Evolutionary conservation across 2,329 filamentous ascomycete genomes (phyloP).

Genomic region (Exophiala xenobiotica): DNA sequence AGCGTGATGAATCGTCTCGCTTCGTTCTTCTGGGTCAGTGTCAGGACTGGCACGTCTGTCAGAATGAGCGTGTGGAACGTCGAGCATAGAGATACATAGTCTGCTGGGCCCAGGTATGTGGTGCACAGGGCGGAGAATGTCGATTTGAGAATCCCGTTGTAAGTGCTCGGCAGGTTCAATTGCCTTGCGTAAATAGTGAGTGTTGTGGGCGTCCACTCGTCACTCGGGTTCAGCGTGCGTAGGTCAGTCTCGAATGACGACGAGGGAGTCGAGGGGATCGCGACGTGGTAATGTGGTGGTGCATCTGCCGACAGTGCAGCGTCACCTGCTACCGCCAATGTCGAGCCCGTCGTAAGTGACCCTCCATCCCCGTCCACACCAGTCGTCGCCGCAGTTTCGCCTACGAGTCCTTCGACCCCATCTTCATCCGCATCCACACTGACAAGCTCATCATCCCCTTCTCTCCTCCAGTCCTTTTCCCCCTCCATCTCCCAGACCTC

Average conservation of each 20-base stretch:
- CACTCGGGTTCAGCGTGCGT: conserved; percentile 20
- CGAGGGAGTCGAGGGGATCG: neutral
- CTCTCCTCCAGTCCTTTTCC: conserved; percentile 66
- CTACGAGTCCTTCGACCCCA: neutral
- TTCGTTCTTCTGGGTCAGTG: conserved; percentile 71
- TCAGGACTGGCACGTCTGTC: conserved; percentile 67
- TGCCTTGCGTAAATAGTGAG: conserved; percentile 43
- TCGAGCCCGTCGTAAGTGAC: neutral
- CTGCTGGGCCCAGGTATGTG: conserved; percentile 68
- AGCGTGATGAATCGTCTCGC: conserved; percentile 77
- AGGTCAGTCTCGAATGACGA: conserved; percentile 14
- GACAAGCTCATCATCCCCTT: conserved; percentile 9
- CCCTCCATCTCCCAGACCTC: conserved; percentile 85
- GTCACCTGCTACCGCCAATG: neutral
- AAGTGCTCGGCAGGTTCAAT: conserved; percentile 52
- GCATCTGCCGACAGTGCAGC: conserved; percentile 20
- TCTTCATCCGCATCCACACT: neutral
- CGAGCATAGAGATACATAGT: conserved; percentile 79
- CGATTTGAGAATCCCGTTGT: conserved; percentile 56
- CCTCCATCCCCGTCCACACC: neutral
- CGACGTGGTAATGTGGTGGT: conserved; percentile 29
- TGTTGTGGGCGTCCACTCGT: conserved; percentile 23
- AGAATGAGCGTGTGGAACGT: conserved; percentile 77
- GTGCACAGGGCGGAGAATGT: conserved; percentile 68
- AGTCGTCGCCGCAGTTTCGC: neutral